Percentiles rank a stretch among this genome's conserved stretches.
These are phyloP conservation scores for Gautieria morchelliformis DNA, from an alignment of 768 basidiomycete species.

Conservation along the genomic window DNA sequence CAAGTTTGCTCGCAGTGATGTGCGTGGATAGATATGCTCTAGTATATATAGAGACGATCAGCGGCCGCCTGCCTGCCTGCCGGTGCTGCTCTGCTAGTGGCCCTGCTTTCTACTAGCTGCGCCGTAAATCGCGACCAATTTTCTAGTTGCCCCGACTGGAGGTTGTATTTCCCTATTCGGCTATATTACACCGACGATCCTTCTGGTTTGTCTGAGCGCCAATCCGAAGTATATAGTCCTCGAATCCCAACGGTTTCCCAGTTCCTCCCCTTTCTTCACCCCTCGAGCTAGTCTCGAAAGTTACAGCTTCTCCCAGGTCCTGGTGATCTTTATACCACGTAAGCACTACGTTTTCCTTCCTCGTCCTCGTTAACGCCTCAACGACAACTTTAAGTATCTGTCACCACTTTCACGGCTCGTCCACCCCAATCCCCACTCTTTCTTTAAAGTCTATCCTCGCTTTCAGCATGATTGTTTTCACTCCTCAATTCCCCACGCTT, in stretches of 20 bases:
- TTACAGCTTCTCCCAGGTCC: background rate
- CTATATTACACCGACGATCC: background rate
- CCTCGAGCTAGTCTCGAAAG: background rate
- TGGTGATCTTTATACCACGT: background rate
- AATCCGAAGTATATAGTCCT: background rate
- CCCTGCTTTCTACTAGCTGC: too few species aligned
- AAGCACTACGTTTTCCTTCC: background rate
- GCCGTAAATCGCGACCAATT: background rate
- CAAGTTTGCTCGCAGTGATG: background rate
- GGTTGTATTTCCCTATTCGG: background rate
- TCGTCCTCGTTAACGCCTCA: background rate
- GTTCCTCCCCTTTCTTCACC: background rate
- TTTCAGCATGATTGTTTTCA: background rate
- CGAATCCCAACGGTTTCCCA: background rate
- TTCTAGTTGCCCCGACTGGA: background rate
- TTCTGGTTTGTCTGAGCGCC: background rate
- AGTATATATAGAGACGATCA: background rate
- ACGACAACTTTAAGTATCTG: background rate
- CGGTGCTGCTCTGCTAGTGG: background rate
- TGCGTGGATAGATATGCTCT: background rate
- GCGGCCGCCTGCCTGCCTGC: background rate
- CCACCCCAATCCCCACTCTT: background rate
- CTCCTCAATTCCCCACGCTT: background rate
- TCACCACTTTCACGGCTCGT: background rate
- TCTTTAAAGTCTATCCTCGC: background rate